Evolutionary conservation across 495 filamentous ascomycete genomes (phyloP), one percentile per base, ranked within the genome.

Genomic region (Penicillium longicatenatum): DNA sequence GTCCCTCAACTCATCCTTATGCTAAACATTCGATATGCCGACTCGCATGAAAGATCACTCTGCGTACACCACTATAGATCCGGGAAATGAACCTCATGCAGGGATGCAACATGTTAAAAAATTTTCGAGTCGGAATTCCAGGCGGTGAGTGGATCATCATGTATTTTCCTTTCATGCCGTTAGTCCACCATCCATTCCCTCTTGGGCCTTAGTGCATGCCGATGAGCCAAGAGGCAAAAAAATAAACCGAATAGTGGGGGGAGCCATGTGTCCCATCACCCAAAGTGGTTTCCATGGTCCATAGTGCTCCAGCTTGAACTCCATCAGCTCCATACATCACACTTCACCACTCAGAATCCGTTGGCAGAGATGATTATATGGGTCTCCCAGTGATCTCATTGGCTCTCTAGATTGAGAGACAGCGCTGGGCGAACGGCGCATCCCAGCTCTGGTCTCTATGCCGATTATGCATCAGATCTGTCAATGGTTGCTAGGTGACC

Each of bases 401-500:
- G 54, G 54, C 26, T 16, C 9, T 6, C 4, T 20, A 26, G 21
- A 47, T 6, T 14, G 14, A n/a, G 22, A 29, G 22, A 22, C 22
- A 17, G 39, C 39, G 46, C 43, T 43, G 42, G 14, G 20, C 45
- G 49, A 31, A 52, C 42, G 57, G 50, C 46, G 50, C 57, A 39
- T 47, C 20, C 22, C 29, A 55, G 26, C 20, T 42, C n/a, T 17
- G 45, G n/a, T 31, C 31, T 39, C 24, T 24, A 26, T 51, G 19
- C 31, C 26, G 46, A 39, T 39, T 39, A 17, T 56, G 57, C 52
- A 65, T 62, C 51, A 46, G 64, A 69, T 67, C 61, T 67, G 49
- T 67, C 61, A 46, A 57, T 60, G 59, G 64, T 69, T 70, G 67
- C 65, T 65, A 58, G 67, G 67, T 64, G 59, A 69, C 63, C 57